Percentiles rank a stretch among this genome's conserved stretches.
Evolutionary conservation across 2,329 filamentous ascomycete genomes (phyloP).

Genomic region (Botryotinia calthae): DNA sequence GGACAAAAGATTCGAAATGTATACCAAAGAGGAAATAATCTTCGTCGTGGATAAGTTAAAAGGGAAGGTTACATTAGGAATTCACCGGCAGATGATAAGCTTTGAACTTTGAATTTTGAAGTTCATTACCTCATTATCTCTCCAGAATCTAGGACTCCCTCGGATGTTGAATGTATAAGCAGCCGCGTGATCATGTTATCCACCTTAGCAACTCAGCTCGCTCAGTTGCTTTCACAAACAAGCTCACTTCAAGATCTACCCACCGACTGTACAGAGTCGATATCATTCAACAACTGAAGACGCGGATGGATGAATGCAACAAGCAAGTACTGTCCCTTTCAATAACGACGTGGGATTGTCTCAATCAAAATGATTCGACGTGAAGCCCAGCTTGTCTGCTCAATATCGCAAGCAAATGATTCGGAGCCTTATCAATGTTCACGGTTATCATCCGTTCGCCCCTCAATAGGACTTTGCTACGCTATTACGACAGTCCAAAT

Average conservation of each 20-base stretch:
- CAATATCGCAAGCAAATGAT: background rate
- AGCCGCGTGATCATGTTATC: background rate
- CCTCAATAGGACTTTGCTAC: background rate
- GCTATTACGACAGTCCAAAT: background rate
- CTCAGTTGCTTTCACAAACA: background rate
- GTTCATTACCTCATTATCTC: background rate
- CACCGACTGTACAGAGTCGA: too few species aligned
- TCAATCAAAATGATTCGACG: too few species aligned
- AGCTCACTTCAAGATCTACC: background rate
- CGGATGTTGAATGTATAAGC: background rate
- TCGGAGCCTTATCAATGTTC: background rate
- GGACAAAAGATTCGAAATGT: background rate
- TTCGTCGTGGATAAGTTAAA: background rate
- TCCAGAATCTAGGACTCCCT: background rate
- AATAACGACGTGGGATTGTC: too few species aligned
- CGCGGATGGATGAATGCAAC: too few species aligned
- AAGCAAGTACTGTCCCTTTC: too few species aligned
- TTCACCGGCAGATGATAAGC: background rate
- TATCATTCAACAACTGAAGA: too few species aligned
- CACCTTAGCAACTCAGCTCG: background rate
- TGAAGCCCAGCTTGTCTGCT: background rate
- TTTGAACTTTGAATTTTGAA: background rate
- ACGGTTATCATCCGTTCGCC: background rate
- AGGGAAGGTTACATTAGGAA: slow-evolving; percentile 1
- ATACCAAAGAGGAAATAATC: background rate